phyloP scores from a whole-genome alignment of 768 basidiomycete genomes.

The Suillus alpinus region DNA sequence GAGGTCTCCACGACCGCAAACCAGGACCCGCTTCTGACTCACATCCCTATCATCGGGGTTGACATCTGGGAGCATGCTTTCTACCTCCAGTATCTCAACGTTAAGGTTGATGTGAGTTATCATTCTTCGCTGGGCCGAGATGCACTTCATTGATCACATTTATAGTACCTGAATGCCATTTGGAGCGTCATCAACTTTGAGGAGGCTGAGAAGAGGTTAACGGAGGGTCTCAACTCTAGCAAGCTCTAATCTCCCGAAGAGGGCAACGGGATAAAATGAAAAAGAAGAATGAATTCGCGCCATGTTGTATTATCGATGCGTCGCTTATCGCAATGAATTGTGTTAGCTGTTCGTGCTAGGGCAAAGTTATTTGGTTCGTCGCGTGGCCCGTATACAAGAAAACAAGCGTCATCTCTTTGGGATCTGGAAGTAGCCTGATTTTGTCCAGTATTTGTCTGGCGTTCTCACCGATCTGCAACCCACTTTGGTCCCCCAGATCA shows the following conservation, averaged over 20 bases:
- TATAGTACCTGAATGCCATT: constrained; percentile 71
- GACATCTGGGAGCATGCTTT: constrained; percentile 97
- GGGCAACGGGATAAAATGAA: background rate
- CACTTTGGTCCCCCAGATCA: no score
- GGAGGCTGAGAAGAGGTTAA: constrained; percentile 69
- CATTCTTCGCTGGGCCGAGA: constrained; percentile 1
- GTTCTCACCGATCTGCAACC: no score
- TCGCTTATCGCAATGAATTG: background rate
- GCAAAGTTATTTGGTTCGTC: no score
- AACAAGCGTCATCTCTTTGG: no score
- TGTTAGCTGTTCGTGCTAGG: background rate
- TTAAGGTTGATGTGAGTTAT: constrained; percentile 81
- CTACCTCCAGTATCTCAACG: constrained; percentile 96
- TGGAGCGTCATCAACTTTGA: constrained; percentile 73
- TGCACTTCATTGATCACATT: background rate
- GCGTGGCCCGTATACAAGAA: no score
- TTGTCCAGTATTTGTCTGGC: no score
- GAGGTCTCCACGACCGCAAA: constrained; percentile 91
- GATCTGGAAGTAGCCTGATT: no score
- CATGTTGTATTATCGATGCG: background rate
- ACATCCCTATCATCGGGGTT: constrained; percentile 83
- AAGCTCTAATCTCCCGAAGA: constrained; percentile 32
- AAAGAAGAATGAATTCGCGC: background rate
- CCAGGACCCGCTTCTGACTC: constrained; percentile 86
- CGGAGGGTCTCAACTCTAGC: constrained; percentile 36